Evolutionary conservation across 768 basidiomycete genomes (phyloP), one percentile per base, ranked within the genome.

Genomic region (Heimioporus sp.): DNA sequence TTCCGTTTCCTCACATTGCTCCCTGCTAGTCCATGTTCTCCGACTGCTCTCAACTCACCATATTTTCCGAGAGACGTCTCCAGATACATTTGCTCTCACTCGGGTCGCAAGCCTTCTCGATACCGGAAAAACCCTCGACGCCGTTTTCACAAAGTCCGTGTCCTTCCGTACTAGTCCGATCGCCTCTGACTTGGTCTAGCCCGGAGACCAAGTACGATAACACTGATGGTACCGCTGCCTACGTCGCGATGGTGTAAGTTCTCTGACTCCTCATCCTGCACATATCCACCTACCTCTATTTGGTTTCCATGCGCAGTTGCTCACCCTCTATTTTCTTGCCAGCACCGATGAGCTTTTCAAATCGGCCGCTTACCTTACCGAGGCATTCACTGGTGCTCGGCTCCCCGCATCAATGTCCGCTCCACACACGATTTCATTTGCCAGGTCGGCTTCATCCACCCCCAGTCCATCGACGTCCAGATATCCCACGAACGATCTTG

Each of bases 291-390:
- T 24, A 24, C 5, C 24, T 24, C 24, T 5, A 5, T 24, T 24
- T 24, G 10, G 15, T 44, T 45, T 16, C 21, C 16, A 41, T 2
- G 40, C 17, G 21, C 2, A 2, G 45, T 49, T 10, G 13, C 32
- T 65, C 52, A 57, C 31, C 16, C 38, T 32, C 38, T 32, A 15
- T 51, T 19, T 28, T 48, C 46, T 20, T 35, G 10, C 31, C 53
- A 90, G 88, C 56, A 78, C 85, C 7, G 88, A 91, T 60, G 89
- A 91, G 61, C 77, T 90, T 37, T 80, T 83, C 72, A 90, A 90
- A 67, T 77, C 87, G 1, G 81, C 86, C 11, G 83, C 85, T 7
- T 90, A 86, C 58, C 76, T 91, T 50, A 85, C 88, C 0, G 89
- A 91, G 61, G 78, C 83, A 12, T 82, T 82, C 24, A 70, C 64